Percentiles rank a stretch among this genome's conserved stretches.
Evolutionary conservation across 2,329 filamentous ascomycete species (phyloP).

Genomic region (Exophiala xenobiotica): DNA sequence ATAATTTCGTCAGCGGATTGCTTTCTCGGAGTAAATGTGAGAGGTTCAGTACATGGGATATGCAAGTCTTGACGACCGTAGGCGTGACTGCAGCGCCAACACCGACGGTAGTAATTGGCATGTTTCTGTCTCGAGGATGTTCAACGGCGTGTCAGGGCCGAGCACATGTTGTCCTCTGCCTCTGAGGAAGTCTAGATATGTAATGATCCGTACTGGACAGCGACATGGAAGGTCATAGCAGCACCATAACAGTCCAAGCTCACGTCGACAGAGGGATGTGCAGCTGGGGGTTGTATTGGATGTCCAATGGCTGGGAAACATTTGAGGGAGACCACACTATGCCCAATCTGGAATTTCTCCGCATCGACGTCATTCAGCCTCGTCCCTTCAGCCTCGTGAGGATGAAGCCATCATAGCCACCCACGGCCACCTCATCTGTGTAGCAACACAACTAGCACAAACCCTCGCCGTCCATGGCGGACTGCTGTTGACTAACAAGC

Average conservation of each 20-base stretch:
- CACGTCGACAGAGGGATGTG: neutral
- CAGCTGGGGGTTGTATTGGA: too few relatives aligned
- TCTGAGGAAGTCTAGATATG: neutral
- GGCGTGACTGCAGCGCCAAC: conserved; percentile 83
- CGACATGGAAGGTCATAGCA: neutral
- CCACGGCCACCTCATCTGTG: too few relatives aligned
- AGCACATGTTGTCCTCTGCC: neutral
- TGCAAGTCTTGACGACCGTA: conserved; percentile 78
- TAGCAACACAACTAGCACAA: too few relatives aligned
- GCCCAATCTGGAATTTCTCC: neutral
- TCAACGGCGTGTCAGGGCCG: neutral
- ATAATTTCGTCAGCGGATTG: conserved; percentile 15
- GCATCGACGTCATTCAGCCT: neutral
- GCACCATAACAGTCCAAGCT: neutral
- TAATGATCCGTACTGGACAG: neutral
- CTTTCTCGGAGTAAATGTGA: neutral
- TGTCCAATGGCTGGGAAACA: too few relatives aligned
- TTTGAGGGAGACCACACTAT: too few relatives aligned
- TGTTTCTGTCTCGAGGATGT: conserved; percentile 32
- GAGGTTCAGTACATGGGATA: conserved; percentile 67
- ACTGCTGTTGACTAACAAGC: too few relatives aligned
- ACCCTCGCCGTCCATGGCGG: too few relatives aligned
- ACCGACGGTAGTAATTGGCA: conserved; percentile 74
- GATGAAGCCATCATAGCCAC: too few relatives aligned
- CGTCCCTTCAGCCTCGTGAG: neutral